phyloP scores from a whole-genome alignment of 2,329 filamentous ascomycete genomes.

The Aspergillus ruber region DNA sequence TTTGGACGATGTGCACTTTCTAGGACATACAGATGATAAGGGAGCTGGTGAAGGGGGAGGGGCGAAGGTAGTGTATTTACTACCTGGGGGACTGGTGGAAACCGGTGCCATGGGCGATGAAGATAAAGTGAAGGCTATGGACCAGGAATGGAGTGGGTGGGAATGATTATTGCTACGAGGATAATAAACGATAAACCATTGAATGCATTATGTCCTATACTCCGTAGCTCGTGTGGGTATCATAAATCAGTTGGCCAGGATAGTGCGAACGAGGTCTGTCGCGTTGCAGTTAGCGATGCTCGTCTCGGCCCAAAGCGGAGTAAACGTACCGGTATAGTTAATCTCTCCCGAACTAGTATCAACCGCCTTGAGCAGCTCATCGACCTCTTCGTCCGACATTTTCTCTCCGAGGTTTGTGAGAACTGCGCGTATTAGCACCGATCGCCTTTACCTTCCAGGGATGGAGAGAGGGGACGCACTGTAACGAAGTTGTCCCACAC shows the following conservation, averaged over 20 bases:
- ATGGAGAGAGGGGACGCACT: conserved; percentile 43
- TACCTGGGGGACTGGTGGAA: conserved; percentile 54
- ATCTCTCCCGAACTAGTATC: conserved; percentile 95
- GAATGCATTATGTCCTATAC: background rate
- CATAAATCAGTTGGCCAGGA: conserved; percentile 66
- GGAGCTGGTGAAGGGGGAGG: conserved; percentile 30
- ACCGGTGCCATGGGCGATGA: conserved; percentile 50
- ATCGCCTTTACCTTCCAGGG: no score
- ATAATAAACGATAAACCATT: background rate
- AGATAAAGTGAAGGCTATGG: conserved; percentile 22
- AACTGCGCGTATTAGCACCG: conserved; percentile 49
- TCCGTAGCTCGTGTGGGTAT: conserved; percentile 17
- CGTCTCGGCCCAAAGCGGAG: background rate
- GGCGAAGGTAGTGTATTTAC: conserved; percentile 49
- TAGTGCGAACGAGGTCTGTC: conserved; percentile 76
- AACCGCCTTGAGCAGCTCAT: conserved; percentile 96
- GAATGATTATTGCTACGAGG: background rate
- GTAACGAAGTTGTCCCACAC: conserved; percentile 95
- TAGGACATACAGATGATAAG: conserved; percentile 1
- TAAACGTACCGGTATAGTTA: conserved; percentile 79
- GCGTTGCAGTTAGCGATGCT: conserved; percentile 1
- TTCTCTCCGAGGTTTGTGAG: conserved; percentile 97
- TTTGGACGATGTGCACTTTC: conserved; percentile 49
- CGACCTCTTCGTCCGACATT: conserved; percentile 98
- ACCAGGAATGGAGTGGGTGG: conserved; percentile 33